Conservation (phyloP, 2,329 filamentous ascomycete genomes). For the Botrytis cinerea region DNA sequence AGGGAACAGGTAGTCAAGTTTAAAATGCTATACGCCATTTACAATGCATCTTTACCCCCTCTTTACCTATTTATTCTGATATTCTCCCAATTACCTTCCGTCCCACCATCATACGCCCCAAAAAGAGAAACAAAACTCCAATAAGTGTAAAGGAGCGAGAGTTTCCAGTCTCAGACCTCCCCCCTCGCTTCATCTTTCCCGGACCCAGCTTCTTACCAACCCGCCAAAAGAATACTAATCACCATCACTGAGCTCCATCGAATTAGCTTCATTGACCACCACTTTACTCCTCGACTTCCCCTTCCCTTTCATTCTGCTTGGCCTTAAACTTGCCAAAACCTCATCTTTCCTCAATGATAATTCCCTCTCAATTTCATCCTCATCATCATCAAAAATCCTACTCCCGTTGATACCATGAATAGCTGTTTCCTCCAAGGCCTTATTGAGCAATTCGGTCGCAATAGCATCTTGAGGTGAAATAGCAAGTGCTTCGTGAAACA, state of each 20-base stretch:
- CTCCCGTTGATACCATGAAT: conserved; percentile 36
- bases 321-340: conserved; percentile 47
- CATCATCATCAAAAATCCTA: conserved; percentile 44
- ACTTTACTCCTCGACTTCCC: conserved; percentile 45
- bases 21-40: conserved; percentile 19
- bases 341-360: conserved; percentile 51
- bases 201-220: not conserved
- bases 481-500: conserved; percentile 81
- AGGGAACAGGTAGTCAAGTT: conserved; percentile 3
- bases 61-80: not conserved
- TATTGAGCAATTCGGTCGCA: conserved; percentile 74
- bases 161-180: not conserved
- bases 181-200: not conserved
- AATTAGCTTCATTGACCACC: conserved; percentile 45
- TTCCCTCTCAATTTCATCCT: conserved; percentile 57
- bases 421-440: conserved; percentile 66
- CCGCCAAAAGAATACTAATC: conserved; percentile 40
- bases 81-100: not conserved
- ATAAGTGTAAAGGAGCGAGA: not conserved
- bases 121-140: conserved; percentile 1
- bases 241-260: conserved; percentile 60
- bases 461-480: conserved; percentile 79
- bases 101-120: not conserved
- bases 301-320: conserved; percentile 47
- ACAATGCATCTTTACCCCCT: conserved; percentile 8